These are phyloP conservation scores for Pleurotus citrinopileatus DNA, from an alignment of 768 basidiomycete genomes.

Conservation along the genomic window DNA sequence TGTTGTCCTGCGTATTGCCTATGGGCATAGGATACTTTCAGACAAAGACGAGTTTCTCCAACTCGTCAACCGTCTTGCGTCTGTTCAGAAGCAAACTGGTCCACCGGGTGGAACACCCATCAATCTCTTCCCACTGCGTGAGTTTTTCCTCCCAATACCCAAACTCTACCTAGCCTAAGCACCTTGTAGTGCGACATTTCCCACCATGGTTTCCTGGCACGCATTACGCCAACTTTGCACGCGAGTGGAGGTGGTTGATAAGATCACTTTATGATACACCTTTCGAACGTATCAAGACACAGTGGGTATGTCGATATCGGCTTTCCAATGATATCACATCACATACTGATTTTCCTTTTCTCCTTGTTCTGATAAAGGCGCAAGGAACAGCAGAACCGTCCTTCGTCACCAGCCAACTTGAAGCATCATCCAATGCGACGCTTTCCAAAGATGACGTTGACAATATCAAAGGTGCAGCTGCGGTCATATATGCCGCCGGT, in stretches of 20 bases:
- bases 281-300: background rate
- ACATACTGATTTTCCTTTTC: too few relatives aligned
- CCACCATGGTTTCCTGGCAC: conserved; percentile 9
- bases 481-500: conserved; percentile 47
- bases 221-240: conserved; percentile 6
- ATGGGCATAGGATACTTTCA: conserved; percentile 15
- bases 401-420: background rate
- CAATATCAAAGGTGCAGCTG: conserved; percentile 54
- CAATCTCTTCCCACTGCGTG: conserved; percentile 19
- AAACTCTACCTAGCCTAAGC: background rate
- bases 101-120: conserved; percentile 14
- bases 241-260: background rate
- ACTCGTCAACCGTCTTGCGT: conserved; percentile 3
- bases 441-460: conserved; percentile 41
- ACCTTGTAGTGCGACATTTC: background rate
- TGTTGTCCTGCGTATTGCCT: conserved; percentile 14
- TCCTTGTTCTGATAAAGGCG: too few relatives aligned
- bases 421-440: conserved; percentile 29
- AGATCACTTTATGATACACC: background rate
- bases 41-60: conserved; percentile 15
- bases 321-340: too few relatives aligned
- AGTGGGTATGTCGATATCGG: conserved; percentile 1
- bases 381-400: background rate
- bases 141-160: background rate
- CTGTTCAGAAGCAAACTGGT: conserved; percentile 8